Evolutionary conservation across 2,329 filamentous ascomycete genomes (phyloP).

Genomic region (Colletotrichum spinosum): DNA sequence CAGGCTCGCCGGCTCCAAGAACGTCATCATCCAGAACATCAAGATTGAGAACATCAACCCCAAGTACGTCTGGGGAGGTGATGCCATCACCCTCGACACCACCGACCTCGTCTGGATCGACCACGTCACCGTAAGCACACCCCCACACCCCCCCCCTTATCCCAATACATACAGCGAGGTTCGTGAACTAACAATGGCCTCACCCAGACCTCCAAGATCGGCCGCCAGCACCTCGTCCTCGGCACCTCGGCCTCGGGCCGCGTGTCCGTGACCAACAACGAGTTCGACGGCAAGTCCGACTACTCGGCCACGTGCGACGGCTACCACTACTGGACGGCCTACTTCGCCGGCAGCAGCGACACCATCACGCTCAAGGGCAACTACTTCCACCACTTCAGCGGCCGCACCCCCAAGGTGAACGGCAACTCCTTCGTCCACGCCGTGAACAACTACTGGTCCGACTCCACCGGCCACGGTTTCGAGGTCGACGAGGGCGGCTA

Average conservation of each 20-base stretch:
- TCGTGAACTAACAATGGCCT: neutral
- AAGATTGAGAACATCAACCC: slow-evolving; percentile 50
- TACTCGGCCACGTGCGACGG: slow-evolving; percentile 69
- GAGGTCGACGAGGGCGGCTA: slow-evolving; percentile 57
- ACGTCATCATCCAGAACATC: slow-evolving; percentile 70
- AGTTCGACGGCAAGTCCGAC: slow-evolving; percentile 65
- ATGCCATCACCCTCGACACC: slow-evolving; percentile 65
- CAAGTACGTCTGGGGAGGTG: slow-evolving; percentile 69
- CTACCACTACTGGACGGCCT: slow-evolving; percentile 71
- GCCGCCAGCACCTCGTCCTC: slow-evolving; percentile 70
- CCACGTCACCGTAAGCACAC: slow-evolving; percentile 54
- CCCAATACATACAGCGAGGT: neutral
- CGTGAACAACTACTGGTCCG: slow-evolving; percentile 72
- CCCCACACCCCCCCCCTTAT: neutral
- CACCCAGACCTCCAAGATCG: slow-evolving; percentile 62
- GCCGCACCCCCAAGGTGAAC: slow-evolving; percentile 67
- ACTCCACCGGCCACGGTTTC: slow-evolving; percentile 67
- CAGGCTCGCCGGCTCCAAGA: slow-evolving; percentile 56
- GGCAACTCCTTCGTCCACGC: slow-evolving; percentile 68
- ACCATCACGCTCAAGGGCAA: slow-evolving; percentile 69
- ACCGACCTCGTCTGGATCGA: slow-evolving; percentile 62
- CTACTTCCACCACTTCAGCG: slow-evolving; percentile 70
- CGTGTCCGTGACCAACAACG: slow-evolving; percentile 70
- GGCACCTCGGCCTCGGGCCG: slow-evolving; percentile 64
- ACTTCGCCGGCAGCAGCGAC: slow-evolving; percentile 67